Conservation (phyloP, 1,284 basidiomycete species). For the Exsudoporus floridanus region DNA sequence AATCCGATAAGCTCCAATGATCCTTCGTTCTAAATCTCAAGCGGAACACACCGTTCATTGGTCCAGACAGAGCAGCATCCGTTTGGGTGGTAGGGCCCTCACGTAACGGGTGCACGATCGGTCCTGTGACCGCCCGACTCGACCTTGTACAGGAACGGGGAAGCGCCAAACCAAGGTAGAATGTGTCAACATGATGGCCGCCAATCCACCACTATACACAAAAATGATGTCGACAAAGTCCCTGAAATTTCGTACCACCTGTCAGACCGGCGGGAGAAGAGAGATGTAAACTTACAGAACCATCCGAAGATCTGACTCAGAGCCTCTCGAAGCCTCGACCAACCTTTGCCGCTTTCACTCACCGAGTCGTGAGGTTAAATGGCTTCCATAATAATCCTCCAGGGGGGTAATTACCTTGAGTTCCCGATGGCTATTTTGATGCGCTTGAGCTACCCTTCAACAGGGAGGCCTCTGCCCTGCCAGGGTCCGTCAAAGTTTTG, state of each 20-base stretch:
- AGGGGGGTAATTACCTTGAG: conserved; percentile 20
- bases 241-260: conserved; percentile 22
- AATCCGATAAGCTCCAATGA: conserved; percentile 28
- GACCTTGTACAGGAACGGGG: conserved; percentile 15
- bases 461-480: conserved; percentile 1
- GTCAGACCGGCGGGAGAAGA: conserved; percentile 32
- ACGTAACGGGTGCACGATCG: conserved; percentile 26
- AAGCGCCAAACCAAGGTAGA: conserved; percentile 26
- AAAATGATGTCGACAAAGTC: conserved; percentile 24
- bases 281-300: conserved; percentile 13
- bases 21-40: conserved; percentile 22
- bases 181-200: conserved; percentile 21
- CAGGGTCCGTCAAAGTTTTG: background rate
- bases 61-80: conserved; percentile 16
- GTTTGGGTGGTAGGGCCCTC: conserved; percentile 12
- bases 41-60: conserved; percentile 10
- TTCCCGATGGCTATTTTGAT: conserved; percentile 12
- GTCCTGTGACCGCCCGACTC: conserved; percentile 11
- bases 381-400: conserved; percentile 31
- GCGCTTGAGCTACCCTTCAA: conserved; percentile 2
- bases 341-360: conserved; percentile 20
- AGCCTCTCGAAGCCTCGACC: conserved; percentile 13
- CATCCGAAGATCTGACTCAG: conserved; percentile 24
- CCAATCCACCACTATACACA: conserved; percentile 20
- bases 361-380: conserved; percentile 4